A percentile compares a stretch with the other conserved stretches of the same genome.
These are phyloP conservation scores for Setomelanomma holmii DNA, from an alignment of 2,329 filamentous ascomycete species.

Conservation along the genomic window DNA sequence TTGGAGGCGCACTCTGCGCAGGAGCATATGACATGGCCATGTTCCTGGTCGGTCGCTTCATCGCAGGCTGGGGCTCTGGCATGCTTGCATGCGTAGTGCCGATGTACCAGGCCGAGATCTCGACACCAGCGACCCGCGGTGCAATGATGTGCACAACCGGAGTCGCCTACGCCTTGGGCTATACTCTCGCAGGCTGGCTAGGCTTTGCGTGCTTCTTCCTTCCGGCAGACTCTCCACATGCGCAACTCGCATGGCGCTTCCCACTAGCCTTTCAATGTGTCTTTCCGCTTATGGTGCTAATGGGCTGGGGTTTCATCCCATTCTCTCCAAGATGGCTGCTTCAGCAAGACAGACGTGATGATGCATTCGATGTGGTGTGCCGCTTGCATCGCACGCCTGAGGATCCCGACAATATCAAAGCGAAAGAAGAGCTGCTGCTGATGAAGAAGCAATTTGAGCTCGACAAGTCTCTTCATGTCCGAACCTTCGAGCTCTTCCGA, in stretches of 20 bases:
- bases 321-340: slow-evolving; percentile 56
- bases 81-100: slow-evolving; percentile 43
- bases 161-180: slow-evolving; percentile 53
- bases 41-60: slow-evolving; percentile 50
- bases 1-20: slow-evolving; percentile 51
- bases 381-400: slow-evolving; percentile 53
- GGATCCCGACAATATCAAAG: slow-evolving; percentile 48
- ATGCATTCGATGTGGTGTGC: slow-evolving; percentile 51
- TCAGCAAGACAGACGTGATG: slow-evolving; percentile 51
- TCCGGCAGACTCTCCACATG: slow-evolving; percentile 34
- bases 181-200: slow-evolving; percentile 50
- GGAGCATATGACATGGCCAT: slow-evolving; percentile 49
- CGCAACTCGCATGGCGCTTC: slow-evolving; percentile 55
- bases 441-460: slow-evolving; percentile 51
- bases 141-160: slow-evolving; percentile 44
- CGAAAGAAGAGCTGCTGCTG: slow-evolving; percentile 52
- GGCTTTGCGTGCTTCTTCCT: slow-evolving; percentile 52
- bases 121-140: slow-evolving; percentile 51
- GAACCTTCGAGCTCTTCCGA: slow-evolving; percentile 51
- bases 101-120: slow-evolving; percentile 52
- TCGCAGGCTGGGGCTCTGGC: slow-evolving; percentile 49
- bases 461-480: slow-evolving; percentile 23
- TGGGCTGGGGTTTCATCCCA: slow-evolving; percentile 49
- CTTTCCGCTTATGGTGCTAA: slow-evolving; percentile 51
- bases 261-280: slow-evolving; percentile 54